A percentile compares a stretch with the other conserved stretches of the same genome.
Evolutionary conservation across 192 early-diverging fungal genomes (phyloP).

Genomic region (Backusella tuberculispora): DNA sequence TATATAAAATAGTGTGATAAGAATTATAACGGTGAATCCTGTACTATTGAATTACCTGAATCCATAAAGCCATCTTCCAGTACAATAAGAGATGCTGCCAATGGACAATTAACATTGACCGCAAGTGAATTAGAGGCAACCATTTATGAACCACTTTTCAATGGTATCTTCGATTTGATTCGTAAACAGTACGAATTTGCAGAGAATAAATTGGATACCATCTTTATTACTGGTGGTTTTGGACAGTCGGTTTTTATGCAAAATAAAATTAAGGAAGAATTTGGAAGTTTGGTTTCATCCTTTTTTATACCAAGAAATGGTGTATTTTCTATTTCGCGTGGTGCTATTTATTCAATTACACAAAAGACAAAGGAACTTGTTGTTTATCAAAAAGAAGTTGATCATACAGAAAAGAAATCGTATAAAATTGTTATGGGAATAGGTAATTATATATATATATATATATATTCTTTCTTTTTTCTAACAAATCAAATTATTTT

Average conservation of each 20-base stretch:
- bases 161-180: constrained; percentile 45
- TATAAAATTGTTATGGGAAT: constrained; percentile 2
- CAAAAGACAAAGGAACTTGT: constrained; percentile 2
- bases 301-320: constrained; percentile 2
- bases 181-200: constrained; percentile 42
- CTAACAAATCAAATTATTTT: not conserved
- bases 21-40: not conserved
- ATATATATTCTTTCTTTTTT: not conserved
- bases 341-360: not conserved
- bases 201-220: constrained; percentile 38
- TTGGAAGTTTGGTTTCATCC: constrained; percentile 1
- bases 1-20: not conserved
- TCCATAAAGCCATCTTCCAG: not conserved
- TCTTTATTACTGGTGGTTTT: constrained; percentile 62
- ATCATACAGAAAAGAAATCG: not conserved
- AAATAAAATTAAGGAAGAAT: not conserved
- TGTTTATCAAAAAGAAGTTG: not conserved
- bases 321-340: not conserved
- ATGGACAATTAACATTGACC: constrained; percentile 40
- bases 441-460: not conserved
- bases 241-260: constrained; percentile 41
- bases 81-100: not conserved
- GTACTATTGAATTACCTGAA: not conserved
- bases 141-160: constrained; percentile 50
- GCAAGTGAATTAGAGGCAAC: constrained; percentile 44